A percentile compares a stretch with the other conserved stretches of the same genome.
These are phyloP conservation scores for Endocalyx cinctus DNA, from an alignment of 2,329 filamentous ascomycete species.

Conservation along the genomic window DNA sequence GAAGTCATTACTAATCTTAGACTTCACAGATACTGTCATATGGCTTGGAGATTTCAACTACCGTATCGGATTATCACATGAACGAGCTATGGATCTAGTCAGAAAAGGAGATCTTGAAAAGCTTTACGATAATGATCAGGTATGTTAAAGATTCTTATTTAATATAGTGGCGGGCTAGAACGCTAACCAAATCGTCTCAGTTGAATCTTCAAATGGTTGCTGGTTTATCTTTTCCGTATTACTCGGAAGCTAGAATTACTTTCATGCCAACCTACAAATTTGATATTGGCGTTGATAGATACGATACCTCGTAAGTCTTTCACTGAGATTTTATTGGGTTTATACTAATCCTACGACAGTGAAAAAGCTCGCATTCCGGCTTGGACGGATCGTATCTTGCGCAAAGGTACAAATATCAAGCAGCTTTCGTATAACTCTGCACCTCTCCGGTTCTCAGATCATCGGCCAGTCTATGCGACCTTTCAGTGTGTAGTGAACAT, in stretches of 20 bases:
- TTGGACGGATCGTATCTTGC: slow-evolving; percentile 92
- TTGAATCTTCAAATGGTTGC: slow-evolving; percentile 96
- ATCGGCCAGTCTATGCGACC: slow-evolving; percentile 87
- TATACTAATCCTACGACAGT: slow-evolving; percentile 39
- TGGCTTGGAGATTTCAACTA: slow-evolving; percentile 99
- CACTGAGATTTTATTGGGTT: background rate
- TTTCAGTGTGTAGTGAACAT: slow-evolving; percentile 83
- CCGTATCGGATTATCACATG: slow-evolving; percentile 78
- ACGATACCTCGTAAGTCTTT: slow-evolving; percentile 75
- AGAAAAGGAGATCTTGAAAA: slow-evolving; percentile 68
- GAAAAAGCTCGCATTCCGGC: slow-evolving; percentile 94
- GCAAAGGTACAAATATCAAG: slow-evolving; percentile 76
- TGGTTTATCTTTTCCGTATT: slow-evolving; percentile 83
- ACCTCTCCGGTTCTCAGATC: slow-evolving; percentile 84
- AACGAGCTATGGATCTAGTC: slow-evolving; percentile 71
- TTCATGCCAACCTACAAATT: slow-evolving; percentile 97
- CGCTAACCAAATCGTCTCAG: slow-evolving; percentile 32
- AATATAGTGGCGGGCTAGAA: no score
- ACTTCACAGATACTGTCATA: slow-evolving; percentile 61
- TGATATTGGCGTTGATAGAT: slow-evolving; percentile 80
- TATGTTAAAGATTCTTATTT: slow-evolving; percentile 26
- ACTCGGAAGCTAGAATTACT: slow-evolving; percentile 81
- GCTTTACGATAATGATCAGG: slow-evolving; percentile 88
- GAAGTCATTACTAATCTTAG: slow-evolving; percentile 16
- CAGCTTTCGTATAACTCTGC: slow-evolving; percentile 81